A percentile compares a stretch with the other conserved stretches of the same genome.
These are phyloP conservation scores for Daldinia eschscholtzii DNA, from an alignment of 2,329 filamentous ascomycete species.

Conservation along the genomic window DNA sequence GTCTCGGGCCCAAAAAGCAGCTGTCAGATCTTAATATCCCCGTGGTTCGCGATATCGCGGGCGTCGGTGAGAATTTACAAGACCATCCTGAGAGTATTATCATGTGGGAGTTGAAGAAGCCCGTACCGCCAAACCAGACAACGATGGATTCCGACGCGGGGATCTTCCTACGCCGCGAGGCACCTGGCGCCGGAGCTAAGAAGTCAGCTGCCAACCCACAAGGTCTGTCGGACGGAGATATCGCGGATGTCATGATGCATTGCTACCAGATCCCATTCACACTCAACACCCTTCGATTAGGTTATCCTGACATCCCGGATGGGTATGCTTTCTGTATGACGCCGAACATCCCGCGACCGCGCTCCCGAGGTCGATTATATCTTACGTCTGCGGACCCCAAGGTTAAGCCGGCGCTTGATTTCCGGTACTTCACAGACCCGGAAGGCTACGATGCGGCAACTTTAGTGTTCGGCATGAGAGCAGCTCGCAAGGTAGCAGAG, in stretches of 20 bases:
- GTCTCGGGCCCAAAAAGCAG: conserved; percentile 67
- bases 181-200: conserved; percentile 73
- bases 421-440: conserved; percentile 89
- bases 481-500: conserved; percentile 80
- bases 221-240: conserved; percentile 74
- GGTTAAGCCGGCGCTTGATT: conserved; percentile 86
- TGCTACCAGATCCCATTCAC: conserved; percentile 96
- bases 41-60: conserved; percentile 69
- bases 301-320: conserved; percentile 72
- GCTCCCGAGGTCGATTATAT: conserved; percentile 81
- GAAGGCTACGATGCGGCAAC: conserved; percentile 88
- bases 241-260: conserved; percentile 94
- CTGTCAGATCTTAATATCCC: conserved; percentile 66
- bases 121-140: conserved; percentile 82
- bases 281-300: conserved; percentile 84
- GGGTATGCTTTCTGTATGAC: conserved; percentile 94
- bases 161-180: conserved; percentile 86
- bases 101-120: conserved; percentile 83
- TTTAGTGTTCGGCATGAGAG: conserved; percentile 80
- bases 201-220: conserved; percentile 62
- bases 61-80: conserved; percentile 71
- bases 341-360: conserved; percentile 87
- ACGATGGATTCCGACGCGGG: conserved; percentile 93
- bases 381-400: conserved; percentile 80
- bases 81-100: conserved; percentile 73